Base-by-base conservation (phyloP, 1,284 basidiomycete genomes). In the Ustilago curta region DNA sequence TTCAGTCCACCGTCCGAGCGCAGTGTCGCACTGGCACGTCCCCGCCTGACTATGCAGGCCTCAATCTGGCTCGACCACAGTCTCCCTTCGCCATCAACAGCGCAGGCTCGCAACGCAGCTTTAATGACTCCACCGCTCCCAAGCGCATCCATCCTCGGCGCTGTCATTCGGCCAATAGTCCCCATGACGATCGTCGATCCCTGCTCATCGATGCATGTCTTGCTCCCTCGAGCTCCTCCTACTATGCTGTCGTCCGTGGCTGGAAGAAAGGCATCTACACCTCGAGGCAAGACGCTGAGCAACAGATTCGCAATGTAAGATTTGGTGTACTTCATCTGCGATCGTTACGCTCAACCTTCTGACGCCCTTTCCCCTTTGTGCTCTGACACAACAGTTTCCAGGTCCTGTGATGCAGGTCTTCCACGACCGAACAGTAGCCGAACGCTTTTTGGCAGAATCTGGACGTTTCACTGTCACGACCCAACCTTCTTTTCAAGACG, bases 221-320 rank as follows among this genome's bases (percentile, higher is more conserved):
- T 4, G 47, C 16, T 23, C 23, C 50, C 7, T 53, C 61, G 3
- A 42, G 37, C 12, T 49, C 65, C 8, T 58, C 60, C 8, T 76
- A 61, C 55, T 72, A 55, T 42, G 69, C 63, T 7, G 70, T 78
- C n/a, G 69, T 54, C 11, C 67, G 73, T 12, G 76, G 76, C 8
- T 78, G 76, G 76, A 72, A 68, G 58, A 78, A 64, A 19, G 76
- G 76, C 19, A 54, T 78, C 23, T 78, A 76, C 39, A 61, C 66
- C 0, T 59, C 39, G 16, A 66, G 59, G 39, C 66, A 64, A 2
- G 70, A 78, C 16, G 76, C 76, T 8, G 62, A 69, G 7, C 50
- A 67, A 40, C 76, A 78, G 40, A 64, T 62, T 42, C 55, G 63
- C 40, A 69, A 73, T 19, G 74, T 76, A 32, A 66, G 68, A 59